Evolutionary conservation across 768 basidiomycete genomes (phyloP).

Genomic region (Lenzites betulinus): DNA sequence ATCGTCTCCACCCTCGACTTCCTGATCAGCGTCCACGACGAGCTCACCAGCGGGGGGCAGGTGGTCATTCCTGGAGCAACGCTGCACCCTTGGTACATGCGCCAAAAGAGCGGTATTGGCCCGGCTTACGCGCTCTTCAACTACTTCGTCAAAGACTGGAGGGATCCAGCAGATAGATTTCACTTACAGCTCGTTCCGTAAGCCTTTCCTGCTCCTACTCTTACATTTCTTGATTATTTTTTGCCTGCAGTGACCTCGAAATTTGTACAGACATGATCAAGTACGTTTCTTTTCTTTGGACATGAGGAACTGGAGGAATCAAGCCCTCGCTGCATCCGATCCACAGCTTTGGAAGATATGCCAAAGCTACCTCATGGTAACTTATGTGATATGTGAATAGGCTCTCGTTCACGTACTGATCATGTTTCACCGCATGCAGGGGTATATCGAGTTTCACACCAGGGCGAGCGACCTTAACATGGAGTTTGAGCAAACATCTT

Average conservation of each 20-base stretch:
- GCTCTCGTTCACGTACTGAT: too few species aligned
- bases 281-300: constrained; percentile 1
- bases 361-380: too few species aligned
- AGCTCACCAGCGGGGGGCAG: constrained; percentile 34
- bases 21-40: constrained; percentile 37
- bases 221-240: neutral
- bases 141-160: constrained; percentile 30
- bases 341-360: too few species aligned
- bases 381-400: too few species aligned
- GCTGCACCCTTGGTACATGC: constrained; percentile 31
- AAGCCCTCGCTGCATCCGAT: too few species aligned
- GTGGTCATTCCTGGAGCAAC: constrained; percentile 27
- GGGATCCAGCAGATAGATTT: constrained; percentile 27
- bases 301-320: too few species aligned
- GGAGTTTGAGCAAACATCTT: too few species aligned
- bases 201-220: constrained; percentile 2
- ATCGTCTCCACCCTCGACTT: constrained; percentile 31
- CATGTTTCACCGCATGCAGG: too few species aligned
- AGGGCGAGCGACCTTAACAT: too few species aligned
- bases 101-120: constrained; percentile 35
- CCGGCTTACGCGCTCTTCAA: constrained; percentile 40
- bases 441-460: too few species aligned
- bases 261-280: neutral
- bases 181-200: constrained; percentile 42
- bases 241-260: neutral